phyloP scores from a whole-genome alignment of 1,284 basidiomycete genomes.

The Gomphus sp. region DNA sequence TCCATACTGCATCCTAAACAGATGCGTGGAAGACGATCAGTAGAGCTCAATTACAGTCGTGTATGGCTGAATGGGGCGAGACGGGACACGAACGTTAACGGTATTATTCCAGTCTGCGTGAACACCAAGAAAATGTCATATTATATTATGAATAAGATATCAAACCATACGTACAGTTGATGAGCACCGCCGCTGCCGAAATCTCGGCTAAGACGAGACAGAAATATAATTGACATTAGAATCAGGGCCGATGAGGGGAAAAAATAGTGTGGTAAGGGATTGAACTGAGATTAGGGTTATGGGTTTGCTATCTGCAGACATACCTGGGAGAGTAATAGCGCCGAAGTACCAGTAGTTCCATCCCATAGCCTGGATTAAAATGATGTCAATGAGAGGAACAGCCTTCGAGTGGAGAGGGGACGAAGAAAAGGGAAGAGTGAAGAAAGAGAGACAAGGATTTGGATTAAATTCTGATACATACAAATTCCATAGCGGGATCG shows the following conservation, averaged over 20 bases:
- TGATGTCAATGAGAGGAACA: background rate
- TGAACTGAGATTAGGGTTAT: background rate
- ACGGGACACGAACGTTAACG: background rate
- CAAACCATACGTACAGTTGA: slow-evolving; percentile 34
- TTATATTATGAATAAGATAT: background rate
- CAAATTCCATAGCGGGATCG: slow-evolving; percentile 70
- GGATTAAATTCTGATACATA: background rate
- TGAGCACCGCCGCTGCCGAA: slow-evolving; percentile 66
- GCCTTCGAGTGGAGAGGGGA: no score
- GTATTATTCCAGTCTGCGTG: slow-evolving; percentile 37
- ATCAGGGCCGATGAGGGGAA: background rate
- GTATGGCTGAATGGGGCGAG: background rate
- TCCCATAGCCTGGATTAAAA: slow-evolving; percentile 49
- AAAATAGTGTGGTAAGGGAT: background rate
- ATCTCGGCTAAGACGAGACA: slow-evolving; percentile 37
- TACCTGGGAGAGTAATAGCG: slow-evolving; percentile 51
- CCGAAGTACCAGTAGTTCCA: slow-evolving; percentile 82
- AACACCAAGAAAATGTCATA: background rate
- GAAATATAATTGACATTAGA: background rate
- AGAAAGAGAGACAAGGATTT: background rate
- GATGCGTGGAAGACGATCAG: slow-evolving; percentile 25
- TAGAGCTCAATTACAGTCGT: no score
- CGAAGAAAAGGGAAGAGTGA: background rate
- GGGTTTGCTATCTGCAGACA: background rate
- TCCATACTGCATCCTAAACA: slow-evolving; percentile 56